Evolutionary conservation across 1,139 yeast genomes (phyloP), one percentile per base, ranked within the genome.

Genomic region (Sporopachydermia cereana): DNA sequence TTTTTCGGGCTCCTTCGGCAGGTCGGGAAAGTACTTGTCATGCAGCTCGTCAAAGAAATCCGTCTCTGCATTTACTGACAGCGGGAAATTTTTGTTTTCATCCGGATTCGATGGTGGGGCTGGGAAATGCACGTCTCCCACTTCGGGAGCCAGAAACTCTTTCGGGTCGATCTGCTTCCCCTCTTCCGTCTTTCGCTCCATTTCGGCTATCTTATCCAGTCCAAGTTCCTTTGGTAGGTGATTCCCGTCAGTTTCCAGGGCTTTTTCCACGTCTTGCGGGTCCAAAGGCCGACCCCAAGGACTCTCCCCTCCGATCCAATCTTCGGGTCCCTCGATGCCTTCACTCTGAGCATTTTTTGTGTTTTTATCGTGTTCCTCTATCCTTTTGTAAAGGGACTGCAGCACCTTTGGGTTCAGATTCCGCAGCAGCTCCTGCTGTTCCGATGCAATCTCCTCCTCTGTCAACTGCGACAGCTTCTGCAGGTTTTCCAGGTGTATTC

Each of bases 21-120:
- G 68, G 53, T 86, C 88, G 0, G 99, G 96, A 61, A 79, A 91
- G 63, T 80, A 93, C 57, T 84, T 84, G 36, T 77, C 82, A 56
- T 88, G 94, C 47, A 93, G 65, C 54, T 85, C 82, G 41, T 80
- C 79, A 52, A 78, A 74, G 58, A 88, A 89, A 18, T 79, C 73
- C 1, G 94, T 91, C 59, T 82, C 94, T 20, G 42, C 22, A 56
- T 83, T 67, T 12, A 83, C 57, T 51, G 80, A 85, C 31, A 83
- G 55, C 4, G 67, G 69, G 31, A 58, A 57, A 25, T 25, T 14
- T 39, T 52, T 56, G 5, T 62, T 62, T 14, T 63, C 63, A 24
- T 57, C 60, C n/a, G 48, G 53, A 3, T 47, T 49, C 7, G 43
- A 34, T 16, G 45, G 43, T 3, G 57, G 51, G 16, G 47, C 43